Base-by-base conservation (phyloP, 2,329 filamentous ascomycete genomes). In the Neofusicoccum parvum region DNA sequence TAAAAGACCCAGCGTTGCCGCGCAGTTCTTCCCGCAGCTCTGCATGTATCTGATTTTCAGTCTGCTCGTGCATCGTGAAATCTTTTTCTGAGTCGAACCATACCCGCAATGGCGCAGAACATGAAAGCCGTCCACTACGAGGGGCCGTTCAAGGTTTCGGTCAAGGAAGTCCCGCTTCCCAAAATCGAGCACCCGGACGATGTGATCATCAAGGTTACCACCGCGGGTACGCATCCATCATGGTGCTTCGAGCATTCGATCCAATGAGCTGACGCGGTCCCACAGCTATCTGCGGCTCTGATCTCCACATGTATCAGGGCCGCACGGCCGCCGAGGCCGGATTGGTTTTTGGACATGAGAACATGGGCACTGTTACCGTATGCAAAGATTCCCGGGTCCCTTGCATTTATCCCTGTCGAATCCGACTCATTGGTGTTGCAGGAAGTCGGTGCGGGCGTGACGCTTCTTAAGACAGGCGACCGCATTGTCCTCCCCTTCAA, bases 41-140 rank as follows among this genome's bases (percentile, higher is more conserved):
- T 39, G 11, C 37, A 11, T 39, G 14, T 39, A 39, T 15, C 10
- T 7, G 27, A 32, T 32, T 7, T 32, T 5, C 27, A 32, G 27
- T 32, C 27, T 32, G 5, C 5, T 32, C 27, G 5, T 7, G 27
- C 27, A 7, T 32, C 27, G 27, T 32, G 27, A 32, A 32, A 32
- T 32, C 27, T 1, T 32, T 32, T 32, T 32, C 27, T 32, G 27
- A 32, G 27, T 32, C 27, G 27, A 32, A 32, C 27, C 27, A 32
- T 32, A 32, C 27, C 27, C 27, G 27, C 23, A 48, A 69, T 66
- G 65, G 23, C 64, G 70, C 64, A 75, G 39, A 81, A 78, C 32
- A 88, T 88, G 87, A 87, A 87, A 75, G 87, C 86, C 11, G 80
- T 89, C 64, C 86, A 87, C 71, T 89, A 89, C 70, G 82, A 86